Percentiles rank a stretch among this genome's conserved stretches.
Evolutionary conservation across 2,329 filamentous ascomycete genomes (phyloP).

Genomic region (Aspergillus pseudoviridinutans): DNA sequence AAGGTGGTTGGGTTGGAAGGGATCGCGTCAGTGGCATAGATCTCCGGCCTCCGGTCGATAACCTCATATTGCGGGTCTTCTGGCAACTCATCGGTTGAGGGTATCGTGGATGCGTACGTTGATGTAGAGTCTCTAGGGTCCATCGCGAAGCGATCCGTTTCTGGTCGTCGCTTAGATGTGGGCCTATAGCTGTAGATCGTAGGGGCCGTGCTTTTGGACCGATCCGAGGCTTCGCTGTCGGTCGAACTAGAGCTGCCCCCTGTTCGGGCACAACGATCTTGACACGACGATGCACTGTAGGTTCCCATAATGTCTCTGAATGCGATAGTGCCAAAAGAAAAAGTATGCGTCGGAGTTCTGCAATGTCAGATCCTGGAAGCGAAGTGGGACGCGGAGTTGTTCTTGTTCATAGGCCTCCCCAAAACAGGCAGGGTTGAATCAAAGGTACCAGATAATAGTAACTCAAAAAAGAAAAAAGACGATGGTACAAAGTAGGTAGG

Average conservation of each 20-base stretch:
- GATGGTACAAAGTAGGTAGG: background rate
- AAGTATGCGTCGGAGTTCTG: slow-evolving; percentile 1
- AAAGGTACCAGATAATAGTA: background rate
- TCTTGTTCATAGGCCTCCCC: background rate
- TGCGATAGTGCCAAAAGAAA: background rate
- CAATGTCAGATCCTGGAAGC: background rate
- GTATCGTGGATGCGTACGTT: slow-evolving; percentile 72
- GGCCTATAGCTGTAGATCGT: slow-evolving; percentile 35
- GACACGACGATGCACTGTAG: slow-evolving; percentile 21
- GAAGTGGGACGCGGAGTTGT: background rate
- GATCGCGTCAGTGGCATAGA: slow-evolving; percentile 62
- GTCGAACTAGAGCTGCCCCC: slow-evolving; percentile 36
- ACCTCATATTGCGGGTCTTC: slow-evolving; percentile 51
- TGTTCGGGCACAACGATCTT: slow-evolving; percentile 17
- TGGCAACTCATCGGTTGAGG: slow-evolving; percentile 56
- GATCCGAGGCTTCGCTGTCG: slow-evolving; percentile 33
- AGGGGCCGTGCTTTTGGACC: slow-evolving; percentile 38
- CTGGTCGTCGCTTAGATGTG: slow-evolving; percentile 21
- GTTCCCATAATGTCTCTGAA: slow-evolving; percentile 25
- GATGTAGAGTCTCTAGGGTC: slow-evolving; percentile 60
- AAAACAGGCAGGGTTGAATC: background rate
- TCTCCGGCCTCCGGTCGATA: slow-evolving; percentile 50
- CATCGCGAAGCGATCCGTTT: slow-evolving; percentile 12
- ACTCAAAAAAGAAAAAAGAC: background rate
- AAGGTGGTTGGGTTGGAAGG: slow-evolving; percentile 80